phyloP scores from a whole-genome alignment of 257 asterid species.

The Jacaranda mimosifolia region DNA sequence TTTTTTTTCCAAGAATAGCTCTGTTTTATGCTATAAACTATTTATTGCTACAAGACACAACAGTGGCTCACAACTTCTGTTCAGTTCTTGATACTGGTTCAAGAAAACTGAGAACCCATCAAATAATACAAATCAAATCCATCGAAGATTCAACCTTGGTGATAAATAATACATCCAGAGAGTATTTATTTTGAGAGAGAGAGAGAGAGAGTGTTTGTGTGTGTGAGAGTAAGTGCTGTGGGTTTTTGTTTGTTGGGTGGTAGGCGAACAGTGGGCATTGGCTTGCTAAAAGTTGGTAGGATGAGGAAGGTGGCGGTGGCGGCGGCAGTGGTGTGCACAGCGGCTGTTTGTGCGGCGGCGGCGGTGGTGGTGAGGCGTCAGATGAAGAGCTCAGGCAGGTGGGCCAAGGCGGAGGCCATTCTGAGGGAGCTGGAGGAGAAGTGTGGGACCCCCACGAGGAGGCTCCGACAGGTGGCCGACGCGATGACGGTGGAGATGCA shows the following conservation, averaged over 20 bases:
- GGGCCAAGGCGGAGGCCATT: slow-evolving; percentile 71
- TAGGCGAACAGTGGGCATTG: slow-evolving; percentile 21
- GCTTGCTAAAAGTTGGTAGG: neutral
- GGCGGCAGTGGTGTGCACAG: slow-evolving; percentile 79
- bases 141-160: slow-evolving; percentile 34
- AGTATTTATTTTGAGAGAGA: neutral
- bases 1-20: too few relatives aligned
- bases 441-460: slow-evolving; percentile 68
- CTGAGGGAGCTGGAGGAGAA: slow-evolving; percentile 76
- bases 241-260: slow-evolving; percentile 13
- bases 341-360: slow-evolving; percentile 72
- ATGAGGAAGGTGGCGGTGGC: slow-evolving; percentile 82
- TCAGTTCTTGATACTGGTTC: too few relatives aligned
- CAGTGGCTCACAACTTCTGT: too few relatives aligned
- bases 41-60: too few relatives aligned
- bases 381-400: slow-evolving; percentile 64
- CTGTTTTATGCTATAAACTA: too few relatives aligned
- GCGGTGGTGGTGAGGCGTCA: slow-evolving; percentile 60
- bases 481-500: slow-evolving; percentile 95
- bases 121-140: slow-evolving; percentile 29
- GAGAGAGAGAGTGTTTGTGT: too few relatives aligned
- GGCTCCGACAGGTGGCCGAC: slow-evolving; percentile 85
- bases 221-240: neutral
- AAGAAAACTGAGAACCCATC: slow-evolving; percentile 34
- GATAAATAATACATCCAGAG: slow-evolving; percentile 24